Evolutionary conservation across 371 early-diverging fungal genomes (phyloP), one percentile per base, ranked within the genome.

Genomic region (Mucor irregularis): DNA sequence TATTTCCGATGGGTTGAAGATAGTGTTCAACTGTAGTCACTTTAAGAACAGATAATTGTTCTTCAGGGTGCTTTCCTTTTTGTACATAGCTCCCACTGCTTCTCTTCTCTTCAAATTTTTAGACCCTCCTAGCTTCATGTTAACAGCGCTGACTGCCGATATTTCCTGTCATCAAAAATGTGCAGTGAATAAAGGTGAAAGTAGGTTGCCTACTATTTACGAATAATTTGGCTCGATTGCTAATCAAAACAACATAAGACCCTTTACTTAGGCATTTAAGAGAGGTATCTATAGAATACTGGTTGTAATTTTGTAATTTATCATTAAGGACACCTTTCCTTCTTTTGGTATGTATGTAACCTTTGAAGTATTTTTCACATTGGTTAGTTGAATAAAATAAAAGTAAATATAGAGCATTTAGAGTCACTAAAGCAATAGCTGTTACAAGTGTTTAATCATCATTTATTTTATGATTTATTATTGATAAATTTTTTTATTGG

Each of bases 231-330:
- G 42, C 56, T 24, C 49, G 43, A 56, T 56, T 56, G 34, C 40
- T 48, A 42, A 49, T 49, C 42, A 56, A 49, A 56, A 56, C 49
- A 56, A 11, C 56, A 49, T 49, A 48, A 56, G 40, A 42, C 49
- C 33, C 56, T 49, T 48, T 56, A 56, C 49, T 56, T 56, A 56
- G 49, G 56, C 56, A 49, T 56, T 49, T 49, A 48, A 42, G 49
- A 17, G 33, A 56, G 42, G 34, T 49, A 56, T 56, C 17, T 56
- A 56, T 56, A 34, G 43, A 47, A 56, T 47, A 56, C 56, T 56
- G 56, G 56, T 42, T 56, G 49, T 25, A 56, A 56, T 49, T 56
- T 56, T 56, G 49, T 56, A 56, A 56, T 49, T 56, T 42, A n/a
- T 56, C 25, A 56, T 49, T 49, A 56, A 21, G 38, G 34, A 22